Evolutionary conservation across 306 rosid species (phyloP), one percentile per base, ranked within the genome.

Genomic region (Astragalus glycyphyllos): DNA sequence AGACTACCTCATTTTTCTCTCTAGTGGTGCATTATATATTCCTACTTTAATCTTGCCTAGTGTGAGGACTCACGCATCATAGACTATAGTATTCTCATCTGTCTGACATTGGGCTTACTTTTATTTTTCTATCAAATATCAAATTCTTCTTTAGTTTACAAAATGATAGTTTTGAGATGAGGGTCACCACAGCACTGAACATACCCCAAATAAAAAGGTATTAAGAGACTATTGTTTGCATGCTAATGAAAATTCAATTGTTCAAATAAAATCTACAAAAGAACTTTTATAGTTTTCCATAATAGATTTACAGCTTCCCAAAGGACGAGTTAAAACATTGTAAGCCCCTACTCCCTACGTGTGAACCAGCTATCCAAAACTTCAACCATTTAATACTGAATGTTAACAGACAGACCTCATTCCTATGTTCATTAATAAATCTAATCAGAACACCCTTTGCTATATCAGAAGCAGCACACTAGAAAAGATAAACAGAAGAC

Each of bases 261-360:
- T 48, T 58, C 59, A 57, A 44, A 71, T 49, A 81, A 76, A 60
- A 60, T 37, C 38, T 51, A 38, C 40, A 66, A 66, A 58, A 49
- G 32, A 71, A 59, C 38, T 37, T 72, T 31, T 14, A 46, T 9
- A 71, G 23, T 20, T 48, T 50, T 65, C 78, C 64, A 57, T 40
- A 32, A 29, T 15, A 68, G 63, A 68, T 16, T 57, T 63, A 48
- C n/a, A 31, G 50, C 65, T 16, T 64, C 47, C 14, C 6, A 26
- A 11, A 69, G 56, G 55, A 58, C 63, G 23, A 37, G 14, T 58
- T 50, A 50, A 67, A 50, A 50, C 11, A 41, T 34, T 46, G 20
- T 42, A 63, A 51, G 44, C 41, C 60, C 77, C 55, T 40, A 8
- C 16, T 26, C 31, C 31, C 3, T 26, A 5, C 15, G 31, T 61